Conservation (phyloP, 176 grass and related monocot genomes). For the Pontederia paniculata region DNA sequence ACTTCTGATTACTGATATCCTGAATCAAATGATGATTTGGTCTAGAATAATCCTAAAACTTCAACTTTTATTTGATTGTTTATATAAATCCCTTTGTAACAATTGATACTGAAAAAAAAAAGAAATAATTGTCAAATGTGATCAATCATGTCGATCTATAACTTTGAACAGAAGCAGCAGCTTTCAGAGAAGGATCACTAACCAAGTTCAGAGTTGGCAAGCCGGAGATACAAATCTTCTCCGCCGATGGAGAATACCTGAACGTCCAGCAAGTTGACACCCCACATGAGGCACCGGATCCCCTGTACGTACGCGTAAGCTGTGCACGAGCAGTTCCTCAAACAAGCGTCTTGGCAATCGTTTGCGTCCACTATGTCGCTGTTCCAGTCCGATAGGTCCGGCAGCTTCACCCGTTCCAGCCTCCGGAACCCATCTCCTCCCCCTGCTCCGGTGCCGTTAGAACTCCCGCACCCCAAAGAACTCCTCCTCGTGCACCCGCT, state of each 20-base stretch:
- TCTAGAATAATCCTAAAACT: constrained; percentile 3
- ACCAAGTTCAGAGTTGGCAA: constrained; percentile 10
- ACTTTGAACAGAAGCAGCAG: too few relatives aligned
- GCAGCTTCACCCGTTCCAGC: constrained; percentile 8
- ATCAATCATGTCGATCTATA: too few relatives aligned
- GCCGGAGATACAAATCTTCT: constrained; percentile 3
- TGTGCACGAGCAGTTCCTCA: constrained; percentile 18
- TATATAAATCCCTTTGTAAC: background rate
- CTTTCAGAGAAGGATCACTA: background rate
- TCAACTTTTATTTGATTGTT: background rate
- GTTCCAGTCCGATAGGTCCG: background rate
- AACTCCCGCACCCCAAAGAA: constrained; percentile 6
- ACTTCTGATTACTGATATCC: too few relatives aligned
- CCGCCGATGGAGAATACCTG: constrained; percentile 7
- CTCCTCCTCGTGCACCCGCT: constrained; percentile 18
- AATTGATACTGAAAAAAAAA: background rate
- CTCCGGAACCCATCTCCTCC: background rate
- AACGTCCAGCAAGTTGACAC: constrained; percentile 11
- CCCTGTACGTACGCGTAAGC: constrained; percentile 9
- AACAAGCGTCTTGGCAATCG: constrained; percentile 6
- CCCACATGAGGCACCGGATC: constrained; percentile 8
- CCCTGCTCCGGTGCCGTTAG: background rate
- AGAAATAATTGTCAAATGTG: background rate
- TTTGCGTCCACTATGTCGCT: background rate
- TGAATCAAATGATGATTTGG: constrained; percentile 1